Base-by-base conservation (phyloP, 2,329 filamentous ascomycete species). In the Alternaria brassicicola region DNA sequence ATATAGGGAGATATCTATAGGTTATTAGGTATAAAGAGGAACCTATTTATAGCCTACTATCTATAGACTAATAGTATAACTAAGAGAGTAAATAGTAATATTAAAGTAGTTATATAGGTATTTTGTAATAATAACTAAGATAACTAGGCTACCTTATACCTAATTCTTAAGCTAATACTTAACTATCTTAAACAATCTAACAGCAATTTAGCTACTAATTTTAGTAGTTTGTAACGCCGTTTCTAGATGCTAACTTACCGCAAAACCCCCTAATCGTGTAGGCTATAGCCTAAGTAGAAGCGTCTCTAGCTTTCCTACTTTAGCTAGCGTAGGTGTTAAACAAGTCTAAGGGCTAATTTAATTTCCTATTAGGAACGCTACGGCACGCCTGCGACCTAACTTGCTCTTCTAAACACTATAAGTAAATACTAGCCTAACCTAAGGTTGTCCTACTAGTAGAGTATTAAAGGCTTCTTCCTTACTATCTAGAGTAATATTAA, bases 181-280 rank as follows among this genome's bases (percentile, higher is more conserved):
- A n/a, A n/a, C 55, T 62, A 31, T 41, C 42, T 65, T 64, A 65
- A 65, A 65, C 33, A 61, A 65, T 64, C 50, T 13, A 51, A 63
- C 41, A 43, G 61, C 55, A 19, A 55, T 61, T 61, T 38, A n/a
- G 62, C 55, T 35, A 35, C 62, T 48, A 13, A 61, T 59, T 66
- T 46, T 48, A 21, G 62, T 21, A 33, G 62, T 46, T 56, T 52
- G 33, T 62, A 19, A 57, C 50, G 55, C 57, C 41, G 42, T 62
- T 67, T 65, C 25, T 48, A 4, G 51, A 59, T 46, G 60, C 62
- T 59, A 30, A 65, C 57, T 67, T 63, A 55, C 64, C 50, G 38
- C 48, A 62, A 67, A 67, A 63, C 53, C 57, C 28, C 35, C 55
- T 67, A 67, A 57, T 39, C 36, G 17, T 55, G 30, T 26, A 13